Conservation (phyloP, 495 filamentous ascomycete species). For the Penicillium salamii region DNA sequence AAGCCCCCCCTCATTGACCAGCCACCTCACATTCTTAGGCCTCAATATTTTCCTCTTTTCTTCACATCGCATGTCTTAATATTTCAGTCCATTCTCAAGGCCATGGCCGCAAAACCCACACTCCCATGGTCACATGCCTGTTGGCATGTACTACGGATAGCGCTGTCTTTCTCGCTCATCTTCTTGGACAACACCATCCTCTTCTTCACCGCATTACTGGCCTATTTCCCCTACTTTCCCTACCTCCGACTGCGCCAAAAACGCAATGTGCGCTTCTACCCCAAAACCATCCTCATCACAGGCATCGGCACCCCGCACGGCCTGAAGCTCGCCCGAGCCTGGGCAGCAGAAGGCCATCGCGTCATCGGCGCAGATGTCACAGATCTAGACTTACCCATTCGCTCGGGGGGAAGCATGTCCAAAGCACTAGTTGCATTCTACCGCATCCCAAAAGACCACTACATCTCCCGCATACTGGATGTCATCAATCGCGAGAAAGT, state of each 20-base stretch:
- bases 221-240: slow-evolving; percentile 13
- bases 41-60: not conserved
- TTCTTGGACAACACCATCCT: slow-evolving; percentile 53
- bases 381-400: slow-evolving; percentile 48
- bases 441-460: slow-evolving; percentile 45
- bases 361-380: slow-evolving; percentile 72
- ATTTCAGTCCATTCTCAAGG: not conserved
- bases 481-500: slow-evolving; percentile 60
- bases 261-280: slow-evolving; percentile 41
- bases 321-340: slow-evolving; percentile 62
- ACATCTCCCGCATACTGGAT: slow-evolving; percentile 49
- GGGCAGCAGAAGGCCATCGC: slow-evolving; percentile 62
- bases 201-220: slow-evolving; percentile 25
- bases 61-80: not conserved
- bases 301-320: slow-evolving; percentile 70
- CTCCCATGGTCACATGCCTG: slow-evolving; percentile 11
- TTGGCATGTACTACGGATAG: slow-evolving; percentile 30
- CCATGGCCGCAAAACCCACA: slow-evolving; percentile 6
- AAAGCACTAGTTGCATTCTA: slow-evolving; percentile 50
- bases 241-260: slow-evolving; percentile 30
- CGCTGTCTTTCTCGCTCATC: slow-evolving; percentile 44
- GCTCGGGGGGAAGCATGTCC: slow-evolving; percentile 42
- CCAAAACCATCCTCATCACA: slow-evolving; percentile 66
- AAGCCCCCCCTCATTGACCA: slow-evolving; percentile 4
- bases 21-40: slow-evolving; percentile 1